Evolutionary conservation across 2,329 filamentous ascomycete genomes (phyloP).

Genomic region (Diaporthe citrichinensis): DNA sequence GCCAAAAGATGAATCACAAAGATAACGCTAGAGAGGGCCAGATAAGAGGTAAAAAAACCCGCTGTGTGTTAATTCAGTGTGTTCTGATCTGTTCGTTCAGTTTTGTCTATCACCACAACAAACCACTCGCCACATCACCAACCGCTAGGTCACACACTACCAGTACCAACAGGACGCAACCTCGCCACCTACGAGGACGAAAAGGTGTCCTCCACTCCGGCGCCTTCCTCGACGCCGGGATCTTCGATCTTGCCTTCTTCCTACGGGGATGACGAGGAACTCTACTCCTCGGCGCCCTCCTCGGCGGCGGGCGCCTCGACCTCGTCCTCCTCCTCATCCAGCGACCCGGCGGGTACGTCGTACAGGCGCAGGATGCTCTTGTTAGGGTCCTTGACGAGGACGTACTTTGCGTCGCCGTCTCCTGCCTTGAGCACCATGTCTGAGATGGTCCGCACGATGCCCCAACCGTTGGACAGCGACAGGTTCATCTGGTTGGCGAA

Average conservation of each 20-base stretch:
- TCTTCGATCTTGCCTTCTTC: not conserved
- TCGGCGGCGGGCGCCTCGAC: conserved; percentile 66
- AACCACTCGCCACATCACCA: not conserved
- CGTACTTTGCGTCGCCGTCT: conserved; percentile 79
- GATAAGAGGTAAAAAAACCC: not conserved
- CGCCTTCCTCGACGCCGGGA: not conserved
- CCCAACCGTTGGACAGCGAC: conserved; percentile 97
- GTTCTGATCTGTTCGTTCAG: not conserved
- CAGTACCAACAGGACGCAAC: no score
- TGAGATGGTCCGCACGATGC: conserved; percentile 97
- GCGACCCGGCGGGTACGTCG: conserved; percentile 87
- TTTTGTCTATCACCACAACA: conserved; percentile 10
- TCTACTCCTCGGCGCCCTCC: conserved; percentile 66
- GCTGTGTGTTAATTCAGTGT: not conserved
- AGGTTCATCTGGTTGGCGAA: conserved; percentile 99
- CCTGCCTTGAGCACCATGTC: conserved; percentile 89
- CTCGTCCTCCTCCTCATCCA: conserved; percentile 83
- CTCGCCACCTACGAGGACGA: not conserved
- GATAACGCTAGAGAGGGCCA: no score
- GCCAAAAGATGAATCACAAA: not conserved
- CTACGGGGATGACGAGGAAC: not conserved
- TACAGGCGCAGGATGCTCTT: conserved; percentile 95
- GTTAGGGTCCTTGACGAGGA: conserved; percentile 92
- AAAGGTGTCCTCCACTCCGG: not conserved
- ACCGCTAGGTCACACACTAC: not conserved